A percentile compares a stretch with the other conserved stretches of the same genome.
phyloP scores from a whole-genome alignment of 192 early-diverging fungal genomes.

The Thamnidium elegans region DNA sequence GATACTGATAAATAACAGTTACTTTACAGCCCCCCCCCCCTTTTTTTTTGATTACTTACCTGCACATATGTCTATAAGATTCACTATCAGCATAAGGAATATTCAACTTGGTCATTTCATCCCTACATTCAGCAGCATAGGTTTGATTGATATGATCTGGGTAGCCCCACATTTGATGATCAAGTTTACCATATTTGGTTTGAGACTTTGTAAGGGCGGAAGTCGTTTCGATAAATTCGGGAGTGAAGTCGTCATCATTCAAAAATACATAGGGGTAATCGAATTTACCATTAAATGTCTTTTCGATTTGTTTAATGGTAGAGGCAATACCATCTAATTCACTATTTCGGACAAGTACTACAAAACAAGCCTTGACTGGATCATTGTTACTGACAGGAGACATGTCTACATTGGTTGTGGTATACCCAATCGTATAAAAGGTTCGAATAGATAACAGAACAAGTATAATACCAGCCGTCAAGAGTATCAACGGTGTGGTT shows the following conservation, averaged over 20 bases:
- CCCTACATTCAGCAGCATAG: slow-evolving; percentile 47
- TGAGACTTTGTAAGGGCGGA: slow-evolving; percentile 51
- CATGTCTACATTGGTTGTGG: too few species aligned
- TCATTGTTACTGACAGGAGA: not conserved
- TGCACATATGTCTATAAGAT: slow-evolving; percentile 79
- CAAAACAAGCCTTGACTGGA: slow-evolving; percentile 34
- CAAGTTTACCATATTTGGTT: slow-evolving; percentile 58
- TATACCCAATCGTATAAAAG: not conserved
- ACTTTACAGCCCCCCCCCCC: too few species aligned
- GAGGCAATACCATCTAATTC: slow-evolving; percentile 59
- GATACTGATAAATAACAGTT: not conserved
- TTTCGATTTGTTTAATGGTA: slow-evolving; percentile 68
- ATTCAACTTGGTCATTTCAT: slow-evolving; percentile 49
- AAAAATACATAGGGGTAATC: slow-evolving; percentile 89
- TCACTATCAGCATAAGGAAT: slow-evolving; percentile 65
- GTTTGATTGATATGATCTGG: slow-evolving; percentile 75
- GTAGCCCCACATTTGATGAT: slow-evolving; percentile 70
- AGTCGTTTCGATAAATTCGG: slow-evolving; percentile 61
- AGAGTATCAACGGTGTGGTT: not conserved
- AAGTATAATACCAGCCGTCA: not conserved
- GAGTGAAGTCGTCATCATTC: slow-evolving; percentile 74
- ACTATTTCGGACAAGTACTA: slow-evolving; percentile 68
- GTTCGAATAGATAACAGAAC: slow-evolving; percentile 6
- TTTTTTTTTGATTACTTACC: slow-evolving; percentile 36
- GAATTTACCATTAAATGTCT: slow-evolving; percentile 74